A percentile compares a stretch with the other conserved stretches of the same genome.
Conservation (phyloP, 1,284 basidiomycete species). For the Ceratobasidium sp. region DNA sequence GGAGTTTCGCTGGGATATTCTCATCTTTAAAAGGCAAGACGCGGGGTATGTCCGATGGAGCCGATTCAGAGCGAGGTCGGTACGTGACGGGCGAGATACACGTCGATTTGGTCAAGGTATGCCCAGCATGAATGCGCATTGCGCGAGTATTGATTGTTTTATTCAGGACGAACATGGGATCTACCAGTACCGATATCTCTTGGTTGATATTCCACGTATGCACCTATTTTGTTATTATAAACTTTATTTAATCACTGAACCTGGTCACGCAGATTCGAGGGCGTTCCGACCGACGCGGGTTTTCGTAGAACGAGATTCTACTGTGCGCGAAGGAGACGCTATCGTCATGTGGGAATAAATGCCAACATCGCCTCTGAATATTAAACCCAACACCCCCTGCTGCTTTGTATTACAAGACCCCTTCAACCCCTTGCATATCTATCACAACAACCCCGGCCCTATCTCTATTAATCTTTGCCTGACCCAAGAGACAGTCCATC, state of each 20-base stretch:
- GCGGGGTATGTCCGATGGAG: slow-evolving; percentile 13
- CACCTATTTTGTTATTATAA: slow-evolving; percentile 53
- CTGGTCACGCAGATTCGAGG: slow-evolving; percentile 68
- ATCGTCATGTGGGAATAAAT: slow-evolving; percentile 74
- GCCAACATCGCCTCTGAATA: neutral
- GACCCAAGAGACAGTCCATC: neutral
- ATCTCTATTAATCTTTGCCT: slow-evolving; percentile 13
- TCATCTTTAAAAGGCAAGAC: slow-evolving; percentile 68
- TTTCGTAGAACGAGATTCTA: slow-evolving; percentile 75
- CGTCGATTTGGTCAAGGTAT: slow-evolving; percentile 78
- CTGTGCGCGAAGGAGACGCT: slow-evolving; percentile 77
- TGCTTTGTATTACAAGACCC: slow-evolving; percentile 31
- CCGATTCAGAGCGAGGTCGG: slow-evolving; percentile 58
- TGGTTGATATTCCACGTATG: slow-evolving; percentile 82
- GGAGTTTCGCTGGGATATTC: slow-evolving; percentile 76
- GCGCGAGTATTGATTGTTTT: neutral
- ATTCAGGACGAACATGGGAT: slow-evolving; percentile 78
- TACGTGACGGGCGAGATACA: slow-evolving; percentile 84
- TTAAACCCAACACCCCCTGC: neutral
- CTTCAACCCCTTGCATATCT: slow-evolving; percentile 42
- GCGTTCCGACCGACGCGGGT: slow-evolving; percentile 73
- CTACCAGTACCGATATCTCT: slow-evolving; percentile 80
- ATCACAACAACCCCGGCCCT: slow-evolving; percentile 13
- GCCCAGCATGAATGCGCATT: slow-evolving; percentile 51
- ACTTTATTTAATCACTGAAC: slow-evolving; percentile 5